Evolutionary conservation across 768 basidiomycete genomes (phyloP), one percentile per base, ranked within the genome.

Genomic region (Auriculariales sp.): DNA sequence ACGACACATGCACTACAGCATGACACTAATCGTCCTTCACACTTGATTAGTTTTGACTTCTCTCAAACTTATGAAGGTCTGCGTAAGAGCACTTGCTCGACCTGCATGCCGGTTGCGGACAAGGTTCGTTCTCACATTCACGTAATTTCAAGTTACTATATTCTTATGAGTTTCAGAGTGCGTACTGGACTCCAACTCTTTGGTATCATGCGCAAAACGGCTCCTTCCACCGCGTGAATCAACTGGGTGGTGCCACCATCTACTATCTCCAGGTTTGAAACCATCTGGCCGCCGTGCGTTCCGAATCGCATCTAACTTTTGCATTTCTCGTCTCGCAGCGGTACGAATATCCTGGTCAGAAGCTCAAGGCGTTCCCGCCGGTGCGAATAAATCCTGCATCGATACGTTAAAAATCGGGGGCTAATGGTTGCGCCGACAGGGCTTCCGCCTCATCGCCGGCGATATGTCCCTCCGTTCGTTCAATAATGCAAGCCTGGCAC

Each of bases 401-500:
- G 22, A 17, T 29, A 28, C 7, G 11, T 11, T 1, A 6, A 7
- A 15, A 19, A 4, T 6, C 6, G 7, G 35, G n/a, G n/a, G 35
- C 22, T 7, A 9, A 19, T 24, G 15, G 3, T 9, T 5, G 9
- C 9, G 9, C 24, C 10, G 12, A 25, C 15, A 44, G 39, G 56
- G 46, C 4, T 50, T 56, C 14, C 50, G 55, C 9, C 52, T 56
- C 50, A 52, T 56, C 30, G 50, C 50, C 2, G 55, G 55, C 10
- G 49, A 51, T 24, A 49, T 49, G 2, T 53, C 49, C 14, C 36
- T 55, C n/a, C 49, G 52, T 36, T 35, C 47, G 12, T 39, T 42
- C 31, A 49, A 45, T 44, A 3, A 36, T 29, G 49, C 24, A 29
- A 10, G 44, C 45, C 31, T 51, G 27, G 9, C 46, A 24, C 51